Evolutionary conservation across 257 asterid species (phyloP), one percentile per base, ranked within the genome.

Genomic region (Nicotiana otophora): DNA sequence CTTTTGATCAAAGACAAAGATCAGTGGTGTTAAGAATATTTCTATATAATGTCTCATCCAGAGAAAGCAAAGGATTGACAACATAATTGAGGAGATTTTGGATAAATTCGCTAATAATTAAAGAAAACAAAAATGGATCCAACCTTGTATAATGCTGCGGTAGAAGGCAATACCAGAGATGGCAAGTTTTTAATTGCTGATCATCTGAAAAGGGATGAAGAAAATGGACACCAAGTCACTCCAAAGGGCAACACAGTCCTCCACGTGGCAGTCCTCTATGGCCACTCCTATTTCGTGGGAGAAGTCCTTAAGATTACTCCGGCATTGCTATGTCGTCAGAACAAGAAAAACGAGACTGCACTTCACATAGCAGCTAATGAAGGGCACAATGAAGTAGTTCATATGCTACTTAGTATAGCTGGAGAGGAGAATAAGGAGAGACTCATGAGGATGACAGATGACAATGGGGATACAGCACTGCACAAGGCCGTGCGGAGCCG

Each of bases 291-390:
- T 11, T 48, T 17, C 4, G 57, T 48, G 19, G 10, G 10, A 51
- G 17, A 70, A 14, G 67, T 66, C 1, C 57, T 34, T 10, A 5
- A 33, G 19, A 60, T 15, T 33, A 51, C 76, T 46, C 69, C 54
- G 5, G 23, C 78, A 5, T 20, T 82, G 23, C 28, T 66, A 5
- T 60, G 36, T 26, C 54, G 20, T 63, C 63, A 48, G 80, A 84
- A 84, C 4, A 46, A 69, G 12, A 54, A 46, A 34, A 10, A 70
- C 26, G 85, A 85, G 23, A 85, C 83, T 3, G 80, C 87, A 26
- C 83, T 85, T 7, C 87, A 82, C 34, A 67, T 77, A 16, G 87
- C 87, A 14, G 68, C 87, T 53, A 79, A 28, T 3, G 80, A 19
- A 6, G 85, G 85, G 3, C 63, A 46, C 12, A 70, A 0, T 9